Evolutionary conservation across 805 yeast genomes (phyloP), one percentile per base, ranked within the genome.

Genomic region (Zygosaccharomyces pseudorouxii): DNA sequence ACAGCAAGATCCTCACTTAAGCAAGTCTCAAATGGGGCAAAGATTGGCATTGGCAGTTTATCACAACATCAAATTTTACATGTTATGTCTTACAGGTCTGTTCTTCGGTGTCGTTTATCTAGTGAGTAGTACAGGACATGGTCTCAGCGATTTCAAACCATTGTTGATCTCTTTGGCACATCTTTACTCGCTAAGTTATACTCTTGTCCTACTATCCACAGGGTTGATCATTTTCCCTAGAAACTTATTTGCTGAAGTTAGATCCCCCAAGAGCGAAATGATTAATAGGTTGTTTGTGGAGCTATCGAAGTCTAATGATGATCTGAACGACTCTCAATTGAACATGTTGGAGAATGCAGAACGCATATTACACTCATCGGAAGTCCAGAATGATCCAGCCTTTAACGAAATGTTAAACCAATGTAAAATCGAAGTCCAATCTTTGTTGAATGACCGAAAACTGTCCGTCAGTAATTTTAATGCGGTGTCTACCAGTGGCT

Each of bases 291-390:
- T 63, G 11, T 65, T 59, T 41, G 60, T 65, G 25, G 60, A 62
- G 43, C 44, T 65, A 36, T 61, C 66, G 46, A 63, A 63, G 50
- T 54, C 55, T 3, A 65, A 63, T 37, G 70, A 65, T 27, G 68
- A 64, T 39, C 31, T 62, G 38, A 64, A 63, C 41, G 70, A 63
- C 33, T 47, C 62, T 2, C 59, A 57, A 48, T 41, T 65, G 38
- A 56, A 55, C 22, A 43, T 62, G 50, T 42, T 60, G 8, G 69
- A 65, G 20, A 55, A 51, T 44, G 60, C 67, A 1, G 54, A 50
- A 16, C 50, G 46, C 22, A 62, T 65, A 1, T 48, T 63, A 38
- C 51, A 55, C 10, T 45, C 62, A 3, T 45, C 53, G 2, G 59
- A 54, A 28, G 28, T 50, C 1, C 39, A 35, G 6, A 56, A 54